Conservation (phyloP, 164 flowering plant genomes). For the Liquidambar formosana region DNA sequence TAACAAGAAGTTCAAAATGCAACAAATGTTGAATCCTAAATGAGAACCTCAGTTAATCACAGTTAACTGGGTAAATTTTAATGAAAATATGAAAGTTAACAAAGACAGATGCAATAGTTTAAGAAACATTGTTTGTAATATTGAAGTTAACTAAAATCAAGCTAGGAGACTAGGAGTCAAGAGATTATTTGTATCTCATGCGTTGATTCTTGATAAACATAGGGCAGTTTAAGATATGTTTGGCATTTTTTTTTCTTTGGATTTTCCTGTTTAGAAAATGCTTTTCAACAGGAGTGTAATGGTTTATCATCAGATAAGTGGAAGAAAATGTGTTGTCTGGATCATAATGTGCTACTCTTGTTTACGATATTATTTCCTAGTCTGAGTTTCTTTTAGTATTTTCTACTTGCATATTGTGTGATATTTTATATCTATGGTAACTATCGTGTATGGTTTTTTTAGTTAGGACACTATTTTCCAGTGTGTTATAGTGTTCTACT, state of each 20-base stretch:
- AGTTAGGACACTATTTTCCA: background rate
- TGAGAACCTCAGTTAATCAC: too few relatives aligned
- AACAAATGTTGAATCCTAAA: background rate
- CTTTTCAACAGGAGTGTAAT: background rate
- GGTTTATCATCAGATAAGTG: background rate
- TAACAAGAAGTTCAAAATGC: too few relatives aligned
- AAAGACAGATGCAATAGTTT: too few relatives aligned
- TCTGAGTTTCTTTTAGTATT: background rate
- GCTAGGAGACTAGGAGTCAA: background rate
- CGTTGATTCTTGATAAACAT: background rate
- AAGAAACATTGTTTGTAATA: background rate
- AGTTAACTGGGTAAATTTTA: too few relatives aligned
- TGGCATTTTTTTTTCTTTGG: background rate
- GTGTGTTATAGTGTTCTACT: background rate
- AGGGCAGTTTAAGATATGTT: background rate
- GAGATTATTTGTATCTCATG: too few relatives aligned
- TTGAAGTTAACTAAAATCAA: background rate
- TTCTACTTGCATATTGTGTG: background rate
- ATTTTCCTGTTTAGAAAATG: background rate
- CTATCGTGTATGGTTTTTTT: background rate
- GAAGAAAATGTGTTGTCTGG: background rate
- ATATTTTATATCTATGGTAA: too few relatives aligned
- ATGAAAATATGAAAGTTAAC: too few relatives aligned
- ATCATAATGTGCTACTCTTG: background rate
- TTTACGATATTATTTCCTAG: background rate